Percentiles rank a stretch among this genome's conserved stretches.
Conservation (phyloP, 1,284 basidiomycete genomes). For the Tetrapyrgos nigripes region DNA sequence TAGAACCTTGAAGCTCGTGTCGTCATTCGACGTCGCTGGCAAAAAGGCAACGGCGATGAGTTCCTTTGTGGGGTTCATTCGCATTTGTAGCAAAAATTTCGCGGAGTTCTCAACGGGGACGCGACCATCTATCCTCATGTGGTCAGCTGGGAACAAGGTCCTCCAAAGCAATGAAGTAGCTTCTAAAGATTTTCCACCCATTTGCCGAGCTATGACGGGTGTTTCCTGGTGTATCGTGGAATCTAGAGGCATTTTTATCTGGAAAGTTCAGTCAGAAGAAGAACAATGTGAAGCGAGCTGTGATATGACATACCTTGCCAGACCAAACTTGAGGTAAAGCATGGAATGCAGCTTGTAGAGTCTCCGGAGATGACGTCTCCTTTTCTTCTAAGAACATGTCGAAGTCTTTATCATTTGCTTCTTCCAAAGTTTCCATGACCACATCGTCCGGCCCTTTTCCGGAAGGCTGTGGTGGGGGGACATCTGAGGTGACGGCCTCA, state of each 20-base stretch:
- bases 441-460: constrained; percentile 46
- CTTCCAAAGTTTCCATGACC: constrained; percentile 48
- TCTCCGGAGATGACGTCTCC: constrained; percentile 38
- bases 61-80: constrained; percentile 81
- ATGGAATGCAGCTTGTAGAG: constrained; percentile 55
- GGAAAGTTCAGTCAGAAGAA: constrained; percentile 19
- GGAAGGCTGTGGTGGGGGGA: constrained; percentile 26
- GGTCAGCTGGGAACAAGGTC: constrained; percentile 71
- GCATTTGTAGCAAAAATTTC: constrained; percentile 77
- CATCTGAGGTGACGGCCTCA: constrained; percentile 25
- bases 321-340: constrained; percentile 67
- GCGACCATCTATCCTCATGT: constrained; percentile 79
- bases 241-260: constrained; percentile 83
- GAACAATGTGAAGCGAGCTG: constrained; percentile 10
- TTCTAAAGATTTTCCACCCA: constrained; percentile 66
- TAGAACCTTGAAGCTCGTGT: constrained; percentile 63
- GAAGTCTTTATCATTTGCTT: constrained; percentile 76
- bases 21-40: constrained; percentile 51
- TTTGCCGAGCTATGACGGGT: constrained; percentile 71
- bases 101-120: constrained; percentile 78
- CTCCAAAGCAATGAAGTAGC: constrained; percentile 68
- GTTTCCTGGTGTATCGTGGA: constrained; percentile 69
- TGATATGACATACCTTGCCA: constrained; percentile 63
- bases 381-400: constrained; percentile 81
- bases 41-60: constrained; percentile 78